These are phyloP conservation scores for Lolium rigidum DNA, from an alignment of 176 grass and related monocot genomes.

Conservation along the genomic window DNA sequence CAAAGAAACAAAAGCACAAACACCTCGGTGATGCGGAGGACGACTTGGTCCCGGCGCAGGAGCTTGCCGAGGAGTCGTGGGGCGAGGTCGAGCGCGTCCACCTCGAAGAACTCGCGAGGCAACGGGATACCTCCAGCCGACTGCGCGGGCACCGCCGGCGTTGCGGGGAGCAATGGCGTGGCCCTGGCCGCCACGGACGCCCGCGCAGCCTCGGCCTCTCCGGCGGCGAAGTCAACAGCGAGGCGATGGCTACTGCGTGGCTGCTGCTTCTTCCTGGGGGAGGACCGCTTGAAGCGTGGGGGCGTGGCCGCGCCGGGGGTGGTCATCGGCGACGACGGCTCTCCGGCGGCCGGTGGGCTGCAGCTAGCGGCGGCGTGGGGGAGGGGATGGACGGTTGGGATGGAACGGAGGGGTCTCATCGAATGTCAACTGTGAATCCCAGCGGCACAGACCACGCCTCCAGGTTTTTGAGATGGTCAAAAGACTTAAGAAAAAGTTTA, in stretches of 20 bases:
- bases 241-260: conserved; percentile 32
- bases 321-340: conserved; percentile 37
- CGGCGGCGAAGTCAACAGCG: not conserved
- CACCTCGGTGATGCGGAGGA: conserved; percentile 96
- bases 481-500: not conserved
- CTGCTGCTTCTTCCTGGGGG: conserved; percentile 44
- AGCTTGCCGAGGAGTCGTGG: conserved; percentile 92
- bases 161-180: not conserved
- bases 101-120: conserved; percentile 72
- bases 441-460: not conserved
- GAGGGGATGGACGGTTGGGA: conserved; percentile 45
- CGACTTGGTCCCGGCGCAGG: conserved; percentile 75
- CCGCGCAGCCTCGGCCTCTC: conserved; percentile 3
- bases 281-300: conserved; percentile 66
- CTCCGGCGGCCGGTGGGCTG: not conserved
- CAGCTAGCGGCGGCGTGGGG: not conserved
- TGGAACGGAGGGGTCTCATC: not conserved
- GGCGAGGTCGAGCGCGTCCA: conserved; percentile 85
- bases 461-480: not conserved
- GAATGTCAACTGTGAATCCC: not conserved
- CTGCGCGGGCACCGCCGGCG: not conserved
- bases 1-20: not conserved
- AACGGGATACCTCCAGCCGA: conserved; percentile 31
- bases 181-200: not conserved
- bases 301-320: conserved; percentile 23